phyloP scores from a whole-genome alignment of 176 grass and related monocot species.

The Cenchrus purpureus region DNA sequence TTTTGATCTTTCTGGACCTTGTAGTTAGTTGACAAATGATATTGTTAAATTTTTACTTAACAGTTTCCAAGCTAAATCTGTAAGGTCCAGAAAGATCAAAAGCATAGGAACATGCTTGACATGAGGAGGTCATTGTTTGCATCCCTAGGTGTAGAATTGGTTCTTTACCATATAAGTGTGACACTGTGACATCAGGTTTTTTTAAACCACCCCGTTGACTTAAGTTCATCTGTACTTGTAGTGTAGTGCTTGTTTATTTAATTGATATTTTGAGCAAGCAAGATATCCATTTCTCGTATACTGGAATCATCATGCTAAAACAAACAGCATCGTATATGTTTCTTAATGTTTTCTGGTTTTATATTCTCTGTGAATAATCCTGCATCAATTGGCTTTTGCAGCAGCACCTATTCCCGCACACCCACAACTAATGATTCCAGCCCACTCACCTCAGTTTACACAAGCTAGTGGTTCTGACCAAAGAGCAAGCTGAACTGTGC shows the following conservation, averaged over 20 bases:
- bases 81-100: neutral
- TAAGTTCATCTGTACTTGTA: neutral
- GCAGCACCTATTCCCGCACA: slow-evolving; percentile 61
- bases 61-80: neutral
- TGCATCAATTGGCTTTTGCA: slow-evolving; percentile 40
- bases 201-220: neutral
- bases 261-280: slow-evolving; percentile 23
- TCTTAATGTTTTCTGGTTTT: neutral
- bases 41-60: neutral
- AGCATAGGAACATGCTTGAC: neutral
- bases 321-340: neutral
- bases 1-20: too few species aligned
- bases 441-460: slow-evolving; percentile 73
- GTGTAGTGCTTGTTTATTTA: neutral
- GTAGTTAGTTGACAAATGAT: neutral
- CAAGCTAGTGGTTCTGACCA: slow-evolving; percentile 82
- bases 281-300: slow-evolving; percentile 9
- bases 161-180: slow-evolving; percentile 1
- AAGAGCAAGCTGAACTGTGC: slow-evolving; percentile 73
- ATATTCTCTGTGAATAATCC: slow-evolving; percentile 13
- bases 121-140: neutral
- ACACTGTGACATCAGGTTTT: neutral
- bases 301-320: neutral
- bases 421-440: slow-evolving; percentile 67
- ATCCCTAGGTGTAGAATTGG: neutral